A percentile compares a stretch with the other conserved stretches of the same genome.
These are phyloP conservation scores for Amylocarpus encephaloides DNA, from an alignment of 2,329 filamentous ascomycete genomes.

Conservation along the genomic window DNA sequence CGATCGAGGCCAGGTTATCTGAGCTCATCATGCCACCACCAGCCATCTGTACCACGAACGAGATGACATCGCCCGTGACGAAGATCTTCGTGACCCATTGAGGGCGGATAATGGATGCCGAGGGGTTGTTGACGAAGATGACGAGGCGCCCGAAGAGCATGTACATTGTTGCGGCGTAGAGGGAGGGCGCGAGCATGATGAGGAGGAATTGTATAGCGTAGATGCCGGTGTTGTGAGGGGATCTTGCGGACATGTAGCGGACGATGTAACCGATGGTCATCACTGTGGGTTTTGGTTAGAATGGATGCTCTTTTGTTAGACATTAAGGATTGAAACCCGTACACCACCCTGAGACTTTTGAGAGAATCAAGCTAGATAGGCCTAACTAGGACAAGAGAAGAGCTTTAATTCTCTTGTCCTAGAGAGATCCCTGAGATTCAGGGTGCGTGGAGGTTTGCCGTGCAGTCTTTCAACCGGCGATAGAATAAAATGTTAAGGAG, in stretches of 20 bases:
- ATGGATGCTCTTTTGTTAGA: too few species aligned
- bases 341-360: background rate
- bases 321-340: too few species aligned
- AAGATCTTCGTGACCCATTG: conserved; percentile 49
- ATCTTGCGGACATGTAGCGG: conserved; percentile 15
- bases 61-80: conserved; percentile 47
- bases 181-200: conserved; percentile 28
- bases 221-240: conserved; percentile 30
- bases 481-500: too few species aligned
- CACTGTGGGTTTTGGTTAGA: conserved; percentile 10
- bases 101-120: conserved; percentile 34
- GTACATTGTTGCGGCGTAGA: conserved; percentile 31
- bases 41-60: conserved; percentile 44
- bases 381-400: too few species aligned
- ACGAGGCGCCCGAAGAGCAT: conserved; percentile 29
- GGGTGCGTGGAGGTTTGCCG: too few species aligned
- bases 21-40: conserved; percentile 18
- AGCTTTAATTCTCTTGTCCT: too few species aligned
- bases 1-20: background rate
- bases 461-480: too few species aligned
- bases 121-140: conserved; percentile 10
- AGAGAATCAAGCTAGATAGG: too few species aligned
- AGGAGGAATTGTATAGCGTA: conserved; percentile 24
- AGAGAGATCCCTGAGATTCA: too few species aligned
- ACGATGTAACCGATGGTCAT: conserved; percentile 19